These are phyloP conservation scores for Rhizomucor pusillus DNA, from an alignment of 371 early-diverging fungal genomes.

Conservation along the genomic window DNA sequence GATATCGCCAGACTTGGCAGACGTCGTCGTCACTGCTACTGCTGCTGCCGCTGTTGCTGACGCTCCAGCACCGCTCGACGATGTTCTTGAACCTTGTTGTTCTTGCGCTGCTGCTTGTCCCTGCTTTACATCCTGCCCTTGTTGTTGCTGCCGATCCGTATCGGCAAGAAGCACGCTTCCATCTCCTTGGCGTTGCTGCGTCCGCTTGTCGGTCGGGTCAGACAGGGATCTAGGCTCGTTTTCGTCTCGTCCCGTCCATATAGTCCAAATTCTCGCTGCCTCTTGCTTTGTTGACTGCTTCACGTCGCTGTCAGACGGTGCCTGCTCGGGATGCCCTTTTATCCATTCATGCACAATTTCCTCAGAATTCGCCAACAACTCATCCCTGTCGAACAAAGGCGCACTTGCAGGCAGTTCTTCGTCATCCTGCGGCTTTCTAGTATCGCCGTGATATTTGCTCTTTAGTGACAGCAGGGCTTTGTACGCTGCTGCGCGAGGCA, in stretches of 20 bases:
- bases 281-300: not conserved
- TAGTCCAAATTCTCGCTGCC: not conserved
- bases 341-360: slow-evolving; percentile 4
- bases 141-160: not conserved
- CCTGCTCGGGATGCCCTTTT: not conserved
- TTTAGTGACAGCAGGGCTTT: slow-evolving; percentile 4
- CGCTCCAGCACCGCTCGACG: not conserved
- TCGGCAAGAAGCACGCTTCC: not conserved
- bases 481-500: slow-evolving; percentile 8
- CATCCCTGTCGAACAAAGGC: slow-evolving; percentile 6
- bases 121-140: not conserved
- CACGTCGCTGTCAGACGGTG: not conserved
- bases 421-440: not conserved
- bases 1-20: not conserved
- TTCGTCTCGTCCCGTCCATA: slow-evolving; percentile 2
- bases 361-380: slow-evolving; percentile 1
- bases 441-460: slow-evolving; percentile 3
- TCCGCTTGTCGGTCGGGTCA: not conserved
- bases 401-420: slow-evolving; percentile 6
- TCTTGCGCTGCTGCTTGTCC: not conserved
- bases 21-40: not conserved
- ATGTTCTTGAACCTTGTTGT: too few species aligned
- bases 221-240: not conserved
- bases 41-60: not conserved
- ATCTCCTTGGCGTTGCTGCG: not conserved